Evolutionary conservation across 495 filamentous ascomycete species (phyloP).

Genomic region (Aspergillus saccharolyticus): DNA sequence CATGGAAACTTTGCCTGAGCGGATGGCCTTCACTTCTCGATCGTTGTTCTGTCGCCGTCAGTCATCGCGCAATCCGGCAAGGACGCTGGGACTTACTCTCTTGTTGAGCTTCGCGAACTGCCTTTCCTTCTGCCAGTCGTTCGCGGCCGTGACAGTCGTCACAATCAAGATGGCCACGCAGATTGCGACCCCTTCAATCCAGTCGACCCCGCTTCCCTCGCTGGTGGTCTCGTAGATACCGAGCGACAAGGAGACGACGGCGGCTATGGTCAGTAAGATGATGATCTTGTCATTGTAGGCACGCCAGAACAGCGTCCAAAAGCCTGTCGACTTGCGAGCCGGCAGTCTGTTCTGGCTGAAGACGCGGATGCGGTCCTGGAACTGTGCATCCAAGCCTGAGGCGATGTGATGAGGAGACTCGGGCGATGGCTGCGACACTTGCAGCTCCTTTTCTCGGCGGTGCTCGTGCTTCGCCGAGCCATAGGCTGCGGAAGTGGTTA

Average conservation of each 20-base stretch:
- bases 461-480: slow-evolving; percentile 6
- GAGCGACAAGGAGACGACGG: slow-evolving; percentile 64
- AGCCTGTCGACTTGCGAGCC: slow-evolving; percentile 64
- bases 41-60: slow-evolving; percentile 59
- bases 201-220: slow-evolving; percentile 54
- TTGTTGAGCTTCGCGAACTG: slow-evolving; percentile 77
- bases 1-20: slow-evolving; percentile 68
- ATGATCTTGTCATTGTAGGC: slow-evolving; percentile 85
- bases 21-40: slow-evolving; percentile 68
- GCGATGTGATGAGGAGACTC: slow-evolving; percentile 11
- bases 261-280: slow-evolving; percentile 68
- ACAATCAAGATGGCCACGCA: slow-evolving; percentile 72
- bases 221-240: slow-evolving; percentile 62
- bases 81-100: slow-evolving; percentile 38
- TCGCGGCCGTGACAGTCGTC: slow-evolving; percentile 66
- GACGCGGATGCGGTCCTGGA: slow-evolving; percentile 63
- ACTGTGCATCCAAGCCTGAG: slow-evolving; percentile 31
- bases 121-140: slow-evolving; percentile 74
- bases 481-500: slow-evolving; percentile 30
- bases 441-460: background rate
- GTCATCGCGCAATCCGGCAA: background rate
- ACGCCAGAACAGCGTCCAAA: slow-evolving; percentile 74
- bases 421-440: background rate
- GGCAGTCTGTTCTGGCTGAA: slow-evolving; percentile 72
- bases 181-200: slow-evolving; percentile 78